Evolutionary conservation across 2,329 filamentous ascomycete genomes (phyloP).

Genomic region (Cryoendolithus antarcticus): DNA sequence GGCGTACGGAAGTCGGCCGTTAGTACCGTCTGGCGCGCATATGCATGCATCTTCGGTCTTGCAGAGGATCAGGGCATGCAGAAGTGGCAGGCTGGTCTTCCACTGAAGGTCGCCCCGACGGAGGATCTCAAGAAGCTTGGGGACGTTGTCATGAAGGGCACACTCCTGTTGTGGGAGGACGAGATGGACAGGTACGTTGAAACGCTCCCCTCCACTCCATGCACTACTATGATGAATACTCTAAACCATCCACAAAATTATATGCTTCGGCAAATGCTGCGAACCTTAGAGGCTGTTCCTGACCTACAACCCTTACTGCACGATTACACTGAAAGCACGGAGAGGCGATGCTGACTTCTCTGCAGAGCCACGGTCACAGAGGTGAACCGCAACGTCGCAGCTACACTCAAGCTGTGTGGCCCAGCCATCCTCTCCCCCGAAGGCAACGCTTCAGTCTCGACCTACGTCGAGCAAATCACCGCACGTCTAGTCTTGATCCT

Average conservation of each 20-base stretch:
- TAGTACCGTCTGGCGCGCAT: slow-evolving; percentile 84
- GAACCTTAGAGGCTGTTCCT: slow-evolving; percentile 36
- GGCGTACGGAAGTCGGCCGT: slow-evolving; percentile 87
- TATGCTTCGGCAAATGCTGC: slow-evolving; percentile 49
- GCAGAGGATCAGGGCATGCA: slow-evolving; percentile 64
- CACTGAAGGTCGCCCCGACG: slow-evolving; percentile 67
- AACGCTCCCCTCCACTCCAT: slow-evolving; percentile 8
- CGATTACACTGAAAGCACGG: neutral
- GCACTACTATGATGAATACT: slow-evolving; percentile 61
- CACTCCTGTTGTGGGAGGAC: slow-evolving; percentile 73
- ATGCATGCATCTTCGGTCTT: slow-evolving; percentile 78
- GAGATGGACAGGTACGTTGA: slow-evolving; percentile 81
- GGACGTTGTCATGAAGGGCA: slow-evolving; percentile 72
- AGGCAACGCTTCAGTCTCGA: slow-evolving; percentile 44
- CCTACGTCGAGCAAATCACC: slow-evolving; percentile 47
- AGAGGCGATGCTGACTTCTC: slow-evolving; percentile 13
- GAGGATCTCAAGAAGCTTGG: slow-evolving; percentile 73
- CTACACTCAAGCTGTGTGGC: slow-evolving; percentile 80
- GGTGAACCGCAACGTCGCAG: slow-evolving; percentile 85
- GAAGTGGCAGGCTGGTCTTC: slow-evolving; percentile 84
- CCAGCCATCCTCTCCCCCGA: slow-evolving; percentile 61
- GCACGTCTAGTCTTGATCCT: slow-evolving; percentile 67
- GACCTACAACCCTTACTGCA: slow-evolving; percentile 10
- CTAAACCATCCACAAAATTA: slow-evolving; percentile 98
- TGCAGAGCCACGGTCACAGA: slow-evolving; percentile 76